Conservation (phyloP, 257 asterid genomes). For the Paraleonurus japonicus region DNA sequence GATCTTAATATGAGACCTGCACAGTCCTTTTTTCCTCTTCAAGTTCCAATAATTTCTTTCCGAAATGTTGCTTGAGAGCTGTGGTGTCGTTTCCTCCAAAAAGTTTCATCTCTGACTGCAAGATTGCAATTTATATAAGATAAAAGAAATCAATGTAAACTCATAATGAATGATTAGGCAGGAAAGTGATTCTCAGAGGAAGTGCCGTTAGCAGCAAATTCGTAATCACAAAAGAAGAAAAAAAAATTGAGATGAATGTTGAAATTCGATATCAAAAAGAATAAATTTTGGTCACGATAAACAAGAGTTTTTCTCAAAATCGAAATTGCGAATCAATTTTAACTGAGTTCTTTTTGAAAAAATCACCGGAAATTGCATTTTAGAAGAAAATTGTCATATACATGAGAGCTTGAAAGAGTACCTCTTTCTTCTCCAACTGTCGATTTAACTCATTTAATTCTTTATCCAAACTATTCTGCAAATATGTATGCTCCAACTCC, state of each 20-base stretch:
- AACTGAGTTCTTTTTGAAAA: too few species aligned
- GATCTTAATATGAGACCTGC: constrained; percentile 50
- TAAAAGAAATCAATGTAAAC: constrained; percentile 1
- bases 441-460: constrained; percentile 80
- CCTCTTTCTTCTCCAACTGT: constrained; percentile 94
- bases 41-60: constrained; percentile 87
- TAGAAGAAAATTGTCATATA: too few species aligned
- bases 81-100: constrained; percentile 78
- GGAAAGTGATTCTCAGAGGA: background rate
- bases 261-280: too few species aligned
- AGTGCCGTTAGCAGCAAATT: background rate
- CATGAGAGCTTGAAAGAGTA: constrained; percentile 23
- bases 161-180: background rate
- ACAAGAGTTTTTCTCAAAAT: too few species aligned
- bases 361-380: too few species aligned
- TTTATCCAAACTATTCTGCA: constrained; percentile 93
- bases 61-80: constrained; percentile 96
- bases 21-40: constrained; percentile 93
- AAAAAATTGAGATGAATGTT: too few species aligned
- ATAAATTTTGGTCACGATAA: too few species aligned
- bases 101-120: constrained; percentile 94
- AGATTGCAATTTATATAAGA: constrained; percentile 21
- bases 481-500: constrained; percentile 92
- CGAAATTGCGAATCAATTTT: too few species aligned
- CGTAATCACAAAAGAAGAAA: too few species aligned